These are phyloP conservation scores for Cladosporium halotolerans DNA, from an alignment of 2,329 filamentous ascomycete species.

Conservation along the genomic window DNA sequence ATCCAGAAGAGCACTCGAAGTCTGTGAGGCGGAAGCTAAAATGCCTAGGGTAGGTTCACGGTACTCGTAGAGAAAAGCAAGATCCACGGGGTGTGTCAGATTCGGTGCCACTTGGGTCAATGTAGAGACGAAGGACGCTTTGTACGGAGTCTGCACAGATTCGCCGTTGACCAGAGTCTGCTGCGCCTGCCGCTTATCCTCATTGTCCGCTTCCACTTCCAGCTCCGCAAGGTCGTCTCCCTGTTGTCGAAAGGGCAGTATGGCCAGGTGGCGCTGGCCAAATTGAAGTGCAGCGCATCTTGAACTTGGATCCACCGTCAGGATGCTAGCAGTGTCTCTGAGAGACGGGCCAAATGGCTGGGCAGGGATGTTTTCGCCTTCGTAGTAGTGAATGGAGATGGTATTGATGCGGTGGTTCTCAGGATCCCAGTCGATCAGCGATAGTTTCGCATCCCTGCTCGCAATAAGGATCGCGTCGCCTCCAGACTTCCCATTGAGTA, in stretches of 20 bases:
- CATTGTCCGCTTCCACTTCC: constrained; percentile 80
- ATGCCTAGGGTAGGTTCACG: constrained; percentile 96
- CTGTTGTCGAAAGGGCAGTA: constrained; percentile 81
- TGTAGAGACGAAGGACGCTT: constrained; percentile 86
- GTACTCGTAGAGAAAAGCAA: constrained; percentile 93
- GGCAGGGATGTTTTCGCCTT: constrained; percentile 65
- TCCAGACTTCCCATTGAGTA: constrained; percentile 65
- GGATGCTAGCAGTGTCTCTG: constrained; percentile 68
- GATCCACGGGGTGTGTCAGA: constrained; percentile 80
- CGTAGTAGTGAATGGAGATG: constrained; percentile 95
- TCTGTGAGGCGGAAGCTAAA: constrained; percentile 67
- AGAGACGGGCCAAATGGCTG: constrained; percentile 71
- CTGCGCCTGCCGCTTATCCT: constrained; percentile 36
- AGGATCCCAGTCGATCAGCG: constrained; percentile 88
- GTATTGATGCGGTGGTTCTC: constrained; percentile 73
- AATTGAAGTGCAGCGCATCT: constrained; percentile 94
- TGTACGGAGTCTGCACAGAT: constrained; percentile 61
- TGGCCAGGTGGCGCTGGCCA: constrained; percentile 79
- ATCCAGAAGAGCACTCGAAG: constrained; percentile 64
- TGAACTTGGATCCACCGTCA: constrained; percentile 84
- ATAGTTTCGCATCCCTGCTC: constrained; percentile 86
- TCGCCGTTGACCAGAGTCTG: constrained; percentile 29
- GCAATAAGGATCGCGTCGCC: constrained; percentile 79
- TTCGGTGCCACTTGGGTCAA: constrained; percentile 81
- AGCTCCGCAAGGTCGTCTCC: constrained; percentile 69